Evolutionary conservation across 2,329 filamentous ascomycete genomes (phyloP).

Genomic region (Fusarium algeriense): DNA sequence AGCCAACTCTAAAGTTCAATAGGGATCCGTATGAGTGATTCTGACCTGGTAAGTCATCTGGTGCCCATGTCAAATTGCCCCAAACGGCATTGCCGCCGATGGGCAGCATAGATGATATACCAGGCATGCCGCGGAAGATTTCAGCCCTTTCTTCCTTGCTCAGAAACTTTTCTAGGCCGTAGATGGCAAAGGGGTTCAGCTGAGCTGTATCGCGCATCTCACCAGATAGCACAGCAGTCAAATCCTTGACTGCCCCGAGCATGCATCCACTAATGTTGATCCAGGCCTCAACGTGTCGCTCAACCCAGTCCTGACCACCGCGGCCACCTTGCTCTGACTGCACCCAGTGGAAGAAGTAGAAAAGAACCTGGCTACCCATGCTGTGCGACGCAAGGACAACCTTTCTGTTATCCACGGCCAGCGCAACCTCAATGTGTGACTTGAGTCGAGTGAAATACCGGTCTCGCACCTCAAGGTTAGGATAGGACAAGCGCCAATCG

Average conservation of each 20-base stretch:
- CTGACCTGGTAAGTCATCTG: constrained; percentile 84
- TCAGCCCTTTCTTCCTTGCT: constrained; percentile 91
- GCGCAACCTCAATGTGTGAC: constrained; percentile 87
- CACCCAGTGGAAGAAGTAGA: constrained; percentile 86
- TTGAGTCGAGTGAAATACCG: constrained; percentile 95
- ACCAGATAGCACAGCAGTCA: constrained; percentile 90
- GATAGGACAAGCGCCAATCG: constrained; percentile 93
- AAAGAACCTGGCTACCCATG: constrained; percentile 96
- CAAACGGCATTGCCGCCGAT: constrained; percentile 95
- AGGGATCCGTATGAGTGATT: constrained; percentile 82
- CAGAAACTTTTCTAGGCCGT: constrained; percentile 95
- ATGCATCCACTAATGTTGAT: constrained; percentile 99
- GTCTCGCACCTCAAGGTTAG: constrained; percentile 89
- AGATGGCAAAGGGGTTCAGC: constrained; percentile 95
- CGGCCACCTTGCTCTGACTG: constrained; percentile 81
- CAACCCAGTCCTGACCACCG: constrained; percentile 90
- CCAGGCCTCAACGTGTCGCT: constrained; percentile 90
- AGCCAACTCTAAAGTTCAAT: constrained; percentile 80
- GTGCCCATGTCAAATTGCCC: constrained; percentile 89
- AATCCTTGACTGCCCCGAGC: constrained; percentile 91
- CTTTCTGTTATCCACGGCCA: constrained; percentile 80
- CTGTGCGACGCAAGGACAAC: constrained; percentile 91
- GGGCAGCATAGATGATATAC: constrained; percentile 95
- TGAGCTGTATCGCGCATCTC: constrained; percentile 99
- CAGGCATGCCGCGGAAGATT: constrained; percentile 96